Conservation (phyloP, 805 yeast genomes). For the Candida dajiaensis region DNA sequence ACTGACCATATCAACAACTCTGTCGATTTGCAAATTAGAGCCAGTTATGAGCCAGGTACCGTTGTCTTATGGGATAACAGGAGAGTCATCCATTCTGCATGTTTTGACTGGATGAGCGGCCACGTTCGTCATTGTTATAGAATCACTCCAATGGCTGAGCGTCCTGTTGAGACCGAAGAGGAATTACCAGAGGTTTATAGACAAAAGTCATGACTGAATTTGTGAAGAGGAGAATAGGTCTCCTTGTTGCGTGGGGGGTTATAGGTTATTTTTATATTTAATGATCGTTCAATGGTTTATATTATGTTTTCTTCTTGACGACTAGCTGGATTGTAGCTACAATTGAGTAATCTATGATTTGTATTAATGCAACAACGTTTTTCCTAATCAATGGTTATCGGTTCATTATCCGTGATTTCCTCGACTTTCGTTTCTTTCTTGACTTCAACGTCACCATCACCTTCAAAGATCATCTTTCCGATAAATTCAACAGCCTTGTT, state of each 20-base stretch:
- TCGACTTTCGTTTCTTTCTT: neutral
- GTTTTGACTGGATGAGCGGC: slow-evolving; percentile 65
- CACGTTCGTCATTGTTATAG: slow-evolving; percentile 68
- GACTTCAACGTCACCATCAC: neutral
- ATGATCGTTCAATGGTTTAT: neutral
- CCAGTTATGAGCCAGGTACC: slow-evolving; percentile 63
- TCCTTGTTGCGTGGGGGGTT: neutral
- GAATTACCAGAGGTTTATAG: slow-evolving; percentile 26
- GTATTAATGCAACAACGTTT: neutral
- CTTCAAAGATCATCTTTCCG: slow-evolving; percentile 40
- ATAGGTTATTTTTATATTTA: neutral
- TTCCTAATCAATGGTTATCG: slow-evolving; percentile 5
- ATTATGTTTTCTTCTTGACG: neutral
- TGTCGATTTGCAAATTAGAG: slow-evolving; percentile 64
- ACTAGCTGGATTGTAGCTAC: neutral
- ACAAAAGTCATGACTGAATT: slow-evolving; percentile 1
- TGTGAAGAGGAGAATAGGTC: neutral
- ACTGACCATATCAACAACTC: slow-evolving; percentile 45
- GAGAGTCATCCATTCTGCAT: slow-evolving; percentile 61
- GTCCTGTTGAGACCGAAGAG: slow-evolving; percentile 50
- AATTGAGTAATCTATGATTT: neutral
- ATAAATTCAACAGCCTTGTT: slow-evolving; percentile 17
- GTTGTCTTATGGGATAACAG: slow-evolving; percentile 81
- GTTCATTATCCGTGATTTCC: neutral
- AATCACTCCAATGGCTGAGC: slow-evolving; percentile 67